A percentile compares a stretch with the other conserved stretches of the same genome.
Conservation (phyloP, 129 eudicot genomes). For the Chrysanthemum seticuspe region DNA sequence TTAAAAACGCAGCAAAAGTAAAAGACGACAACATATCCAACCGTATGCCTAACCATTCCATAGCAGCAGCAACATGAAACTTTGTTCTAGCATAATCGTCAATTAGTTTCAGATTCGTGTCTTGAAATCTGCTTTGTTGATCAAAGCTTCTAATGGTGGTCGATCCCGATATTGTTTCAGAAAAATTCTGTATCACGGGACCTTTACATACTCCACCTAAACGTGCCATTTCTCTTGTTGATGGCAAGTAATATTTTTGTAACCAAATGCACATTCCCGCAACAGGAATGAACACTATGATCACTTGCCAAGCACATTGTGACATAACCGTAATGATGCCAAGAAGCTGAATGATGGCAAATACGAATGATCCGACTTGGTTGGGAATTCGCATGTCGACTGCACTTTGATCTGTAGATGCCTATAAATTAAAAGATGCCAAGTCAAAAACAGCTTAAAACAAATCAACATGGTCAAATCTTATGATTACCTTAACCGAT, state of each 20-base stretch:
- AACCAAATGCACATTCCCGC: constrained; percentile 36
- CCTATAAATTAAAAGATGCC: constrained; percentile 6
- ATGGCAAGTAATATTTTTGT: constrained; percentile 44
- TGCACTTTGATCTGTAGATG: constrained; percentile 41
- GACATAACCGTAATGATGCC: constrained; percentile 37
- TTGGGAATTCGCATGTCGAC: constrained; percentile 31
- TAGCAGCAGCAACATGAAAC: constrained; percentile 42
- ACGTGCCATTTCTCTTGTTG: constrained; percentile 42
- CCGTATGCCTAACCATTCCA: constrained; percentile 50
- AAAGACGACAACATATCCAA: constrained; percentile 35
- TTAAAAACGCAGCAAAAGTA: constrained; percentile 34
- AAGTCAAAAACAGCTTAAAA: neutral
- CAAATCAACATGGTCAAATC: no score
- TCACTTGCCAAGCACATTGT: constrained; percentile 34
- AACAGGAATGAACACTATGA: constrained; percentile 30
- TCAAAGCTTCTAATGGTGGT: constrained; percentile 41
- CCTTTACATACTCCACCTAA: constrained; percentile 29
- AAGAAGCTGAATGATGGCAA: constrained; percentile 32
- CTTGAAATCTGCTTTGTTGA: constrained; percentile 38
- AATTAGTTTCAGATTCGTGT: constrained; percentile 28
- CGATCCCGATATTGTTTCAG: constrained; percentile 37
- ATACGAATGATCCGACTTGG: constrained; percentile 30
- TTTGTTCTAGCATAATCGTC: constrained; percentile 41
- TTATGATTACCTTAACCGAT: no score
- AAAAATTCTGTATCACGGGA: constrained; percentile 35